Conservation (phyloP, 495 filamentous ascomycete species). For the Podospora comata region DNA sequence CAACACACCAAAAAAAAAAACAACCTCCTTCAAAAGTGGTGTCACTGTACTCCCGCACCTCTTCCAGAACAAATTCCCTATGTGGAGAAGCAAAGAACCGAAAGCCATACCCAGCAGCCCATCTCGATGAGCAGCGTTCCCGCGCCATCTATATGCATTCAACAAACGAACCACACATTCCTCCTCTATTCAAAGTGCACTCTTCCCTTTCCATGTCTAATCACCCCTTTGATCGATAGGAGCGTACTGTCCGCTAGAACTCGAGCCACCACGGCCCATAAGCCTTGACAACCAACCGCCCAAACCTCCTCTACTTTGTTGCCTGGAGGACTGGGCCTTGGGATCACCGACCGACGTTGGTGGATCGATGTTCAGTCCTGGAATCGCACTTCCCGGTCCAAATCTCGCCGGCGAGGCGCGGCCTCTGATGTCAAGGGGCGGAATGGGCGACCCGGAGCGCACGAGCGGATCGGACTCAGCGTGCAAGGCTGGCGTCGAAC, state of each 20-base stretch:
- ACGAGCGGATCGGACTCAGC: conserved; percentile 74
- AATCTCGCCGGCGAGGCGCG: conserved; percentile 24
- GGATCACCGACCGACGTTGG: conserved; percentile 34
- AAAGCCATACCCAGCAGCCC: neutral
- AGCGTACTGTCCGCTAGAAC: conserved; percentile 39
- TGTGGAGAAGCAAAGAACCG: neutral
- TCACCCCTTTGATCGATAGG: conserved; percentile 45
- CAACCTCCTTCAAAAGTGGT: neutral
- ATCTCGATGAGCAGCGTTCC: neutral
- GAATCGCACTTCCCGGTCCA: conserved; percentile 35
- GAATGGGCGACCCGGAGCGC: conserved; percentile 67
- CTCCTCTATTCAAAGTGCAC: conserved; percentile 1
- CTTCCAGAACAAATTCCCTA: neutral
- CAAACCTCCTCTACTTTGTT: conserved; percentile 34
- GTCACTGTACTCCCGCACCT: neutral
- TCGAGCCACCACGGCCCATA: conserved; percentile 36
- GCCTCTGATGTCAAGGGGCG: conserved; percentile 68
- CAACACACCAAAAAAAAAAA: neutral
- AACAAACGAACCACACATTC: conserved; percentile 15
- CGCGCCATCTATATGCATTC: conserved; percentile 39
- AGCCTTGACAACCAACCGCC: conserved; percentile 51
- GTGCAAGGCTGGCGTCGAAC: conserved; percentile 45
- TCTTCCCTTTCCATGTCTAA: conserved; percentile 26
- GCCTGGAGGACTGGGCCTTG: conserved; percentile 27
- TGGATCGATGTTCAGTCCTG: conserved; percentile 41